Evolutionary conservation across 257 asterid genomes (phyloP).

Genomic region (Penstemon eatonii): DNA sequence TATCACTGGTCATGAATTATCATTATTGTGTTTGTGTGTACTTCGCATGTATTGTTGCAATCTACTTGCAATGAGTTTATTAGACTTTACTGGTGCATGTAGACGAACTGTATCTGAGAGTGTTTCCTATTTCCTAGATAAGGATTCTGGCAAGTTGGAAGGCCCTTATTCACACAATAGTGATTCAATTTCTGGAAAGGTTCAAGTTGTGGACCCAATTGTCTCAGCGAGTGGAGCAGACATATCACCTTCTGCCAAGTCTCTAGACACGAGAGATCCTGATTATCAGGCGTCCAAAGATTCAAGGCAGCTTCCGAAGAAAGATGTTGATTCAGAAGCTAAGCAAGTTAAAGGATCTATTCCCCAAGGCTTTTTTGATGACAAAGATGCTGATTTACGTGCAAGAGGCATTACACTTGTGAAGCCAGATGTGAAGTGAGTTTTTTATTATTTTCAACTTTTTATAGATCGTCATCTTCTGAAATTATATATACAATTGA

Average conservation of each 20-base stretch:
- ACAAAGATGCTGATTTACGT: conserved; percentile 91
- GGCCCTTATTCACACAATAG: conserved; percentile 33
- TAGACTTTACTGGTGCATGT: neutral
- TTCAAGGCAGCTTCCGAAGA: conserved; percentile 34
- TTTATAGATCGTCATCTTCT: conserved; percentile 1
- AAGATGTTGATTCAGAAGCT: conserved; percentile 46
- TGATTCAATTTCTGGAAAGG: conserved; percentile 36
- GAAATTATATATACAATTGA: neutral
- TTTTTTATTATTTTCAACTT: conserved; percentile 8
- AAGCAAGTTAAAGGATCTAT: conserved; percentile 72
- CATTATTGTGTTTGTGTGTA: neutral
- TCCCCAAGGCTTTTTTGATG: conserved; percentile 88
- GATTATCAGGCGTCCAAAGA: conserved; percentile 39
- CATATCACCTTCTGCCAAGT: conserved; percentile 26
- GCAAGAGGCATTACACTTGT: conserved; percentile 88
- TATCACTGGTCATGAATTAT: conserved; percentile 17
- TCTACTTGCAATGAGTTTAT: conserved; percentile 5
- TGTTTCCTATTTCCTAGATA: conserved; percentile 29
- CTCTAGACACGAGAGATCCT: conserved; percentile 27
- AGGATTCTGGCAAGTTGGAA: conserved; percentile 31
- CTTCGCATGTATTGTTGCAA: neutral
- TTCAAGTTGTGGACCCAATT: conserved; percentile 37
- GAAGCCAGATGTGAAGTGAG: conserved; percentile 92
- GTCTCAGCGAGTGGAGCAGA: conserved; percentile 38
- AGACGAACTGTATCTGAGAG: conserved; percentile 21